Base-by-base conservation (phyloP, 768 basidiomycete species). In the Calocybe cyanea region DNA sequence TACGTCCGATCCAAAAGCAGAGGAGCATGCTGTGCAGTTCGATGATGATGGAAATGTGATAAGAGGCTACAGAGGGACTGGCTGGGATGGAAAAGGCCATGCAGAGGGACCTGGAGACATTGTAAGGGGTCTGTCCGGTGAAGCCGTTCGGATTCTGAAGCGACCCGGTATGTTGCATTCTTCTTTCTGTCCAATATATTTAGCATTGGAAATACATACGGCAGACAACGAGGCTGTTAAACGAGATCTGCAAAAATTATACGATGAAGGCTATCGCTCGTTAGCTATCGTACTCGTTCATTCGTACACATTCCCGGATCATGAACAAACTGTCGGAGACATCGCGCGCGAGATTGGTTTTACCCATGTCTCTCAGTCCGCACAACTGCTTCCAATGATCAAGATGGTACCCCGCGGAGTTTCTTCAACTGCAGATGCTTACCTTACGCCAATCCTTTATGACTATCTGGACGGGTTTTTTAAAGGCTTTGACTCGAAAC, bases 361-460 rank as follows among this genome's bases (percentile, higher is more conserved):
- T 64, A 72, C 74, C 4, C 92, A 96, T 36, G 80, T 97, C 55
- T 94, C 92, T 1, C 81, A 90, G 55, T 94, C 92, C 0, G 85
- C 89, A 2, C 80, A 84, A 50, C 73, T 94, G n/a, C 76, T 91
- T 21, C 88, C 92, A 2, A 92, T 92, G 88, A 94, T 95, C 72
- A 92, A 92, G 67, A 87, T 94, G 76, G 90, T 96, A 8, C 88
- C 92, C 1, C 85, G 94, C 0, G 94, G 92, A 2, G 83, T 87
- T 8, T 95, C 92, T 0, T 87, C 90, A 0, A 94, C 92, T 0
- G 94, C 92, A 0, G 94, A 97, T 55, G 94, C 94, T 0, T 97
- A 97, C 63, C 81, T 97, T 31, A 96, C 93, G 0, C 94, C 94
- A 11, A 87, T 96, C 50, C 66, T 96, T 19, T 65, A 73, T 8